These are phyloP conservation scores for Phytopythium vexans DNA, from an alignment of 352 stramenopile genomes.

Conservation along the genomic window DNA sequence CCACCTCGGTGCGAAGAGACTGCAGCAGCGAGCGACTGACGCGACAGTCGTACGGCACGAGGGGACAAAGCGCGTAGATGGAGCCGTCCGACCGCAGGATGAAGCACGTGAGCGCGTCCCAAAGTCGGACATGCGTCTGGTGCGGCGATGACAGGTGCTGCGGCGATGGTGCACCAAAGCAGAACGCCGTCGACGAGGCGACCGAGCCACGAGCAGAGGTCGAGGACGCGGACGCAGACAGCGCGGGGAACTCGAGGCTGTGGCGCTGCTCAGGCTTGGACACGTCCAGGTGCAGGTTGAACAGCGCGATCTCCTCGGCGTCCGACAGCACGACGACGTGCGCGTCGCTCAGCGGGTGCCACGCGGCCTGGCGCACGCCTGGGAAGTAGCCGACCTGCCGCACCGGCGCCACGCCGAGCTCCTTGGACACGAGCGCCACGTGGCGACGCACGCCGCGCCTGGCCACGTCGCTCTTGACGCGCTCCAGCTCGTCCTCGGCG, in stretches of 20 bases:
- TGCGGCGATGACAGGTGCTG: conserved; percentile 18
- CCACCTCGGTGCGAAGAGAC: conserved; percentile 55
- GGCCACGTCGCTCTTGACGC: conserved; percentile 15
- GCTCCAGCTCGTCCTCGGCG: conserved; percentile 20
- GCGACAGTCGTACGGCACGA: conserved; percentile 64
- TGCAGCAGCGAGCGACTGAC: conserved; percentile 38
- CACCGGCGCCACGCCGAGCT: conserved; percentile 48
- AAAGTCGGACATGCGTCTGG: conserved; percentile 17
- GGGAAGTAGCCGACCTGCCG: conserved; percentile 57
- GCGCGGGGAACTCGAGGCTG: conserved; percentile 42
- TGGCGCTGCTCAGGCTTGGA: conserved; percentile 73
- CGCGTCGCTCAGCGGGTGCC: conserved; percentile 69
- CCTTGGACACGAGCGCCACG: conserved; percentile 46
- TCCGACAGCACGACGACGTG: conserved; percentile 77
- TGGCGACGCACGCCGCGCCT: conserved; percentile 12
- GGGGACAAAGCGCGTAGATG: conserved; percentile 64
- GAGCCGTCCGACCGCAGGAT: conserved; percentile 67
- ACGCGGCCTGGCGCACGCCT: conserved; percentile 49
- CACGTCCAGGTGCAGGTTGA: conserved; percentile 61
- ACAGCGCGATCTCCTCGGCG: conserved; percentile 69
- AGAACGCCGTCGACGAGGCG: conserved; percentile 45
- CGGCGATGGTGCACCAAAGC: conserved; percentile 48
- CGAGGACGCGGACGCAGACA: conserved; percentile 9
- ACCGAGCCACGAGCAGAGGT: conserved; percentile 15
- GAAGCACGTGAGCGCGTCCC: conserved; percentile 79